Evolutionary conservation across 1,139 yeast species (phyloP), one percentile per base, ranked within the genome.

Genomic region (Pichia terricola): DNA sequence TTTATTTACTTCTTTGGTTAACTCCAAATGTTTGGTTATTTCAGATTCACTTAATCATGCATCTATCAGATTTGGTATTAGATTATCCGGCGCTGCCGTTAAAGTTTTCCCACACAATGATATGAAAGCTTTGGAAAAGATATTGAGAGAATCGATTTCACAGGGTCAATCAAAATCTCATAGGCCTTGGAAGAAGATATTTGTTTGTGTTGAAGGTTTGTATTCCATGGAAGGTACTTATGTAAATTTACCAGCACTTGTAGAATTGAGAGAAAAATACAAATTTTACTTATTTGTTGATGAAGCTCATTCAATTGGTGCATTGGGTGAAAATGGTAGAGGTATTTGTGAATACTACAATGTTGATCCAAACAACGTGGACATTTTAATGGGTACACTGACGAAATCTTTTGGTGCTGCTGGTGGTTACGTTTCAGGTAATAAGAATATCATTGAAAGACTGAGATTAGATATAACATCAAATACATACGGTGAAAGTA

Each of bases 331-430:
- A 37, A 66, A 68, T 41, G 98, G 98, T 42, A 79, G 86, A 59
- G 99, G 99, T 59, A 82, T 91, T 35, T 89, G 97, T 67, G 97
- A 94, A 62, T 86, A 86, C 65, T 91, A 84, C 61, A 81, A 81
- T 40, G 76, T 91, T 45, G 76, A 79, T 52, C 91, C 97, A 35
- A 63, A 68, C 26, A 75, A 77, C 42, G 72, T 91, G 43, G 99
- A 91, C 65, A 68, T 94, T 50, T 68, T 91, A 54, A 91, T 91
- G 99, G 99, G 99, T 41, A 91, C 99, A 7, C 75, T 94, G 47
- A 94, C 98, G 44, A 91, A 91, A 66, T 87, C 96, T 5, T 91
- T 91, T 64, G 98, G 99, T 59, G 97, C 98, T 30, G 88, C 97
- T 40, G 99, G 99, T 59, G 99, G 98, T 40, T 91, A 91, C 62